Evolutionary conservation across 345 rosid species (phyloP).

Genomic region (Eucalyptus pauciflora): DNA sequence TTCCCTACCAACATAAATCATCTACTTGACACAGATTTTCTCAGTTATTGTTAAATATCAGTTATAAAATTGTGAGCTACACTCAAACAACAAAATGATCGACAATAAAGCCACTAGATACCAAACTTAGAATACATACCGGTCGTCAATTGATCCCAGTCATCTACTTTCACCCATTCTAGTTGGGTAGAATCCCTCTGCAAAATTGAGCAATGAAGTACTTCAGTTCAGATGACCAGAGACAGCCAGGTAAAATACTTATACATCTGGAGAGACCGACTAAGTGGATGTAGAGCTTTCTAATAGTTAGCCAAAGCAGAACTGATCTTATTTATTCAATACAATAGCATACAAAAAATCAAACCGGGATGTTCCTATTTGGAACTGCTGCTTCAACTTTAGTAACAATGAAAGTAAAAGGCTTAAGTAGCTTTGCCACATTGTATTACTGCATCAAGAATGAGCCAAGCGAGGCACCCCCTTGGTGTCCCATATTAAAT

Average conservation of each 20-base stretch:
- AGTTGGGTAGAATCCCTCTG: conserved; percentile 43
- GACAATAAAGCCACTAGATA: not conserved
- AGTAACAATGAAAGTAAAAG: not conserved
- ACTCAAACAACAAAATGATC: not conserved
- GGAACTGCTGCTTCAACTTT: not conserved
- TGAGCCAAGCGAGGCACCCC: not conserved
- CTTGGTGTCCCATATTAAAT: not conserved
- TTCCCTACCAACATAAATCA: not conserved
- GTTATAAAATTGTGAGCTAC: not conserved
- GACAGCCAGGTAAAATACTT: not conserved
- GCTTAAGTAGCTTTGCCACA: not conserved
- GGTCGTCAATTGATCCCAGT: conserved; percentile 43
- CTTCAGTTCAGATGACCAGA: not conserved
- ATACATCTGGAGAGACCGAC: not conserved
- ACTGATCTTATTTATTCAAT: not conserved
- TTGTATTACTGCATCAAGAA: not conserved
- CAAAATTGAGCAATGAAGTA: not conserved
- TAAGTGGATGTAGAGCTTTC: not conserved
- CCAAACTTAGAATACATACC: conserved; percentile 18
- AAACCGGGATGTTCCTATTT: not conserved
- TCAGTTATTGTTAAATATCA: not conserved
- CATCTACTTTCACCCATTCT: conserved; percentile 61
- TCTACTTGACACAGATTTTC: not conserved
- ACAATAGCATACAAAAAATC: not conserved
- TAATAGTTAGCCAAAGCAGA: not conserved